Evolutionary conservation across 2,329 filamentous ascomycete genomes (phyloP).

Genomic region (Ophiocordyceps camponoti-rufipedis): DNA sequence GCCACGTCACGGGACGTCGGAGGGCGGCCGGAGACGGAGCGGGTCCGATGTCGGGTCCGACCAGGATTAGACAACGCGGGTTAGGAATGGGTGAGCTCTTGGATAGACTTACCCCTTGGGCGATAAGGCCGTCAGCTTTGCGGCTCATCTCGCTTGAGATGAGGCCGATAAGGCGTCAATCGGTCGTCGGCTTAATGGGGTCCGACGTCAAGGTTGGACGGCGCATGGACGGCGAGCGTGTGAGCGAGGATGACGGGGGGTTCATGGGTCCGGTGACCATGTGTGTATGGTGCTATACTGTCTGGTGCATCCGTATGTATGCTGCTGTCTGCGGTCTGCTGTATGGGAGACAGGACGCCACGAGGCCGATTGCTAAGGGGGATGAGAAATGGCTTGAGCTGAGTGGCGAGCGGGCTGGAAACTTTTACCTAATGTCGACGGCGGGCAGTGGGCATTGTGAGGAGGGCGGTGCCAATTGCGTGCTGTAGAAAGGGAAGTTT

Average conservation of each 20-base stretch:
- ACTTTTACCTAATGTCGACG: constrained; percentile 19
- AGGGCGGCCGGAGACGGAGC: background rate
- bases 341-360: background rate
- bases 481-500: no score
- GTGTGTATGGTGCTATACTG: no score
- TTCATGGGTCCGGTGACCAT: background rate
- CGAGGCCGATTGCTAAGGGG: constrained; percentile 2
- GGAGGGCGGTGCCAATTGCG: background rate
- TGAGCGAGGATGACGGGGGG: background rate
- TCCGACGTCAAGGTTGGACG: background rate
- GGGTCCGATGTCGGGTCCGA: background rate
- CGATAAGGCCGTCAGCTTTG: no score
- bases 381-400: constrained; percentile 9
- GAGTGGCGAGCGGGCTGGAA: constrained; percentile 16
- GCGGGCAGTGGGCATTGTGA: background rate
- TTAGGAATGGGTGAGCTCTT: no score
- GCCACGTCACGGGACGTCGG: background rate
- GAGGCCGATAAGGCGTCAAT: background rate
- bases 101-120: no score
- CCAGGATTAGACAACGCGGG: background rate
- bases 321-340: no score
- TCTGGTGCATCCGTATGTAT: no score
- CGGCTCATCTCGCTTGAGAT: background rate
- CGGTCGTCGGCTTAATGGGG: background rate
- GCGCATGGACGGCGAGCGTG: background rate